Evolutionary conservation across 2,329 filamentous ascomycete species (phyloP).

Genomic region (Elsinoe batatas): DNA sequence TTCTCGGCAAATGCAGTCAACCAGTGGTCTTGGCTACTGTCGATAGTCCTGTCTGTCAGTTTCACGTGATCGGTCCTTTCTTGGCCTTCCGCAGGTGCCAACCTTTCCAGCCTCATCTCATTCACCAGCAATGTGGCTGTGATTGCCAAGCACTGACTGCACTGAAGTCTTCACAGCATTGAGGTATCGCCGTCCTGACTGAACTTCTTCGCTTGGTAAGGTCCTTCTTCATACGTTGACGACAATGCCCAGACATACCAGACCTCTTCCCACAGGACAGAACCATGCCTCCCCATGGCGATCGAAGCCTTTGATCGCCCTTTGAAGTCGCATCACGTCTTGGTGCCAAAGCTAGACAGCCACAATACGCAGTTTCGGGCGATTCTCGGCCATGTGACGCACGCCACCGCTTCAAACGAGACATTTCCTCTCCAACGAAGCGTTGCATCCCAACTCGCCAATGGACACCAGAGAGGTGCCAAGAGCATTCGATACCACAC

Average conservation of each 20-base stretch:
- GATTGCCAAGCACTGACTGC: neutral
- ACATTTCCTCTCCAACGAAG: neutral
- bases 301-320: neutral
- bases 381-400: conserved; percentile 1
- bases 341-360: neutral
- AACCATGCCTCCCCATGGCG: neutral
- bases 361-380: neutral
- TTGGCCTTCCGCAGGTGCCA: neutral
- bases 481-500: neutral
- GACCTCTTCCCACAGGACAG: neutral
- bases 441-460: neutral
- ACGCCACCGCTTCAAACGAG: neutral
- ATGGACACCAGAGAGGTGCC: neutral
- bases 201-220: neutral
- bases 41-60: neutral
- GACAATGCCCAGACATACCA: conserved; percentile 1
- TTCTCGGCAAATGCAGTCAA: neutral
- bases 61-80: neutral
- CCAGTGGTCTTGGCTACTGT: neutral
- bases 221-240: neutral
- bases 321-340: neutral
- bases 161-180: neutral
- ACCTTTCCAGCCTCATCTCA: conserved; percentile 1
- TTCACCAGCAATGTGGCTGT: neutral
- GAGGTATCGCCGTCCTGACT: neutral